Evolutionary conservation across 306 rosid species (phyloP).

Genomic region (Psophocarpus tetragonolobus): DNA sequence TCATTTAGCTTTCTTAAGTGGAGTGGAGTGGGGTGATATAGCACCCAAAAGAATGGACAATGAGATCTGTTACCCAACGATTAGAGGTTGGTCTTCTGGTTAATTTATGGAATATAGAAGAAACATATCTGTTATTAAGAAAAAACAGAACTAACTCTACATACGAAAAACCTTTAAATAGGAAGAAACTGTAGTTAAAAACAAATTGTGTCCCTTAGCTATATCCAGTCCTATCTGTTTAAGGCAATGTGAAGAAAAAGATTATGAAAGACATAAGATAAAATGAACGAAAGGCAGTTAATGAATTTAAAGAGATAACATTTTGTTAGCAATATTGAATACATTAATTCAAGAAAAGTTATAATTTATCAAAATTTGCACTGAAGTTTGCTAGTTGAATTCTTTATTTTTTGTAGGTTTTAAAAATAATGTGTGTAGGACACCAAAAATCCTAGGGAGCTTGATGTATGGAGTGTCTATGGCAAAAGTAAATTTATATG

Average conservation of each 20-base stretch:
- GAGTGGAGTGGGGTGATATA: neutral
- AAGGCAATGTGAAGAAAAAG: conserved; percentile 1
- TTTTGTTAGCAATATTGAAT: neutral
- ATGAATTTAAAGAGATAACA: neutral
- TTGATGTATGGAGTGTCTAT: neutral
- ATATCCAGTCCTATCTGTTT: neutral
- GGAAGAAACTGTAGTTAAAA: neutral
- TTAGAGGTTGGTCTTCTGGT: conserved; percentile 3
- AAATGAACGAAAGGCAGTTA: neutral
- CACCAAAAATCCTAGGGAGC: neutral
- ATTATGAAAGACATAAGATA: conserved; percentile 3
- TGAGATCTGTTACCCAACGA: neutral
- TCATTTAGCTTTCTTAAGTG: neutral
- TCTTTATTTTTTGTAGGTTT: neutral
- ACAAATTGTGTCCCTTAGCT: neutral
- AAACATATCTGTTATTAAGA: neutral
- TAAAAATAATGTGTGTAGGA: neutral
- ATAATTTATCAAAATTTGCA: neutral
- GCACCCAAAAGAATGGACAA: neutral
- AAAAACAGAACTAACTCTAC: neutral
- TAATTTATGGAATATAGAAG: neutral
- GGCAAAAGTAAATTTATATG: neutral
- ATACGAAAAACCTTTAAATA: neutral
- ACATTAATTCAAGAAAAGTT: conserved; percentile 19
- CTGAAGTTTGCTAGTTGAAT: neutral